Evolutionary conservation across 495 filamentous ascomycete genomes (phyloP), one percentile per base, ranked within the genome.

Genomic region (Umbilicaria muhlenbergii): DNA sequence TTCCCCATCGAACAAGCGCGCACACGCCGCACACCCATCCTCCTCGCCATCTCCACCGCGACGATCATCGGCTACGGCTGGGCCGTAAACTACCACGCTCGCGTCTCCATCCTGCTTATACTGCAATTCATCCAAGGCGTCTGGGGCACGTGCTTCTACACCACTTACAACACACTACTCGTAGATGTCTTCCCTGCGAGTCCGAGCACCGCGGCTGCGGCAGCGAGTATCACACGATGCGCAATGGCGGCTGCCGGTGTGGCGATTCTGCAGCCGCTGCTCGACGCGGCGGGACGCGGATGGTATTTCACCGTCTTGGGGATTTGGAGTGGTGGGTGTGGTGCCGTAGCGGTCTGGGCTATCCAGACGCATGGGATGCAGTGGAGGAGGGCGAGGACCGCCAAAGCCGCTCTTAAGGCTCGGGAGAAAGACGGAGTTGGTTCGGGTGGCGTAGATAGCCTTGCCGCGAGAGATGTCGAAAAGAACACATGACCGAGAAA

Each of bases 1-100:
- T 83, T 81, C 32, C 79, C 77, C 11, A 75, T 83, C 41, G 79
- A 83, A 46, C 63, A 64, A 38, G 79, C 76, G 3, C 66, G 78
- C 14, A 34, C 50, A 0, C 14, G 70, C 1, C 68, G 67, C 5
- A 49, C 38, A 10, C 46, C 32, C 15, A 41, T 38, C 21, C 12
- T 50, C 7, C 44, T 53, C 11, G 14, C 18, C 2, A 42, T 44
- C 10, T 39, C 31, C 13, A 49, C 64, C 1, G 48, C 47, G 3
- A 58, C 62, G 1, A 58, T 69, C 7, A 61, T 73, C 24, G 65
- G 64, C 2, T 80, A 73, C 42, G 78, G 71, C 15, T 82, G 78
- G 77, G 65, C 68, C 2, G 45, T 81, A 1, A 52, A 73, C 17
- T 49, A 52, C 19, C 58, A 62, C 40, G 58, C 62, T 0, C 63